Percentiles rank a stretch among this genome's conserved stretches.
Conservation (phyloP, 805 yeast genomes). For the Saccharomycopsis fermentans region DNA sequence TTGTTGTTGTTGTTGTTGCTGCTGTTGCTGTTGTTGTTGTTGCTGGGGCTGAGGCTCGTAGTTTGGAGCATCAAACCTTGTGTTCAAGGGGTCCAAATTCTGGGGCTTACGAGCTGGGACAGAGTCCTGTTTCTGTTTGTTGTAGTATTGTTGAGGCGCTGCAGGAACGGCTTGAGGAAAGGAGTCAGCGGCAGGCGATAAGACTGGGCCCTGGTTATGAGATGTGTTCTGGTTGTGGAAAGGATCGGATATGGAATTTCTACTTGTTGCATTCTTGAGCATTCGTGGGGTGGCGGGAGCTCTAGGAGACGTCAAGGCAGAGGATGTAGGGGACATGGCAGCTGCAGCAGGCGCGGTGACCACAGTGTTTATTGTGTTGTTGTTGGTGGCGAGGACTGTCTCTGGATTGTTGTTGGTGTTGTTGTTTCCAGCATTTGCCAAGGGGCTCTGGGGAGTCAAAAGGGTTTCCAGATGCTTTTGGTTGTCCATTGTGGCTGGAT, state of each 20-base stretch:
- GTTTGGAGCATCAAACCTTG: background rate
- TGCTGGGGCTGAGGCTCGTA: background rate
- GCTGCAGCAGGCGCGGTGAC: slow-evolving; percentile 7
- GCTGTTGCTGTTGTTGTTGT: slow-evolving; percentile 2
- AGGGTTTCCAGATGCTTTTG: background rate
- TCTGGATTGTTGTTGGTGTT: background rate
- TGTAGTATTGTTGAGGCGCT: background rate
- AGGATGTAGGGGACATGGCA: slow-evolving; percentile 13
- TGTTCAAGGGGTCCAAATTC: background rate
- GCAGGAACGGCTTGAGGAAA: background rate
- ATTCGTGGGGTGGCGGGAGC: slow-evolving; percentile 64
- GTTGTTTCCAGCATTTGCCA: background rate
- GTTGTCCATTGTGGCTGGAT: slow-evolving; percentile 15
- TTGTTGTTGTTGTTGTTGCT: slow-evolving; percentile 4
- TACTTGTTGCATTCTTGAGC: slow-evolving; percentile 43
- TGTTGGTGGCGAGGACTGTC: background rate
- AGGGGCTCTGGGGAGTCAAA: background rate
- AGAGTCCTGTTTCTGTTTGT: background rate
- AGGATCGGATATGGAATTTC: slow-evolving; percentile 24
- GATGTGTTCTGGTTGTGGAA: background rate
- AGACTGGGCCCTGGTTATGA: background rate
- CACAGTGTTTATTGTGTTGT: slow-evolving; percentile 12
- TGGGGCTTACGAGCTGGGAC: background rate
- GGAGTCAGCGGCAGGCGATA: background rate
- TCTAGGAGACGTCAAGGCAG: slow-evolving; percentile 17